These are phyloP conservation scores for Kwoniella newhampshirensis DNA, from an alignment of 768 basidiomycete genomes.

Conservation along the genomic window DNA sequence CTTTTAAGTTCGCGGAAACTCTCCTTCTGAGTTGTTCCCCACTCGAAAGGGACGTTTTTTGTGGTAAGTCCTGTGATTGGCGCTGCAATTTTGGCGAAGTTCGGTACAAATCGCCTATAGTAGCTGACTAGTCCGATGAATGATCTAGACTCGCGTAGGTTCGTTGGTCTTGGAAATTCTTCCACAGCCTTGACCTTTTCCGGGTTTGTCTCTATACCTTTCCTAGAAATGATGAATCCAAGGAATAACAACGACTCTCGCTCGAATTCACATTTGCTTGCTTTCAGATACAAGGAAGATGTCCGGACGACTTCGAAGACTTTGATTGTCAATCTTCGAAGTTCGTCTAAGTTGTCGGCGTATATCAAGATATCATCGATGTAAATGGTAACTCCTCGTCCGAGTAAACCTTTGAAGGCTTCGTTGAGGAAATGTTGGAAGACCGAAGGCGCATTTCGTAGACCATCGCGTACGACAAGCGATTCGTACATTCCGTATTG, in stretches of 20 bases:
- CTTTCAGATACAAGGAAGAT: slow-evolving; percentile 21
- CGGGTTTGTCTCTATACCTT: slow-evolving; percentile 21
- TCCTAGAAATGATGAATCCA: slow-evolving; percentile 23
- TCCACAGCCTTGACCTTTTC: slow-evolving; percentile 13
- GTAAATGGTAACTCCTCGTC: slow-evolving; percentile 21
- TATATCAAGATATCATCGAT: slow-evolving; percentile 43
- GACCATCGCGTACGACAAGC: slow-evolving; percentile 38
- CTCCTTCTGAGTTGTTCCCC: not conserved
- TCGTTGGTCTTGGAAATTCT: slow-evolving; percentile 27
- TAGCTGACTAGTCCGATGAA: slow-evolving; percentile 36
- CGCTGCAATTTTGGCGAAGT: slow-evolving; percentile 22
- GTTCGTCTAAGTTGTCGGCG: slow-evolving; percentile 20
- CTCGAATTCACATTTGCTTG: slow-evolving; percentile 36
- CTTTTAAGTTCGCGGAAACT: slow-evolving; percentile 24
- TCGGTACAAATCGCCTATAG: slow-evolving; percentile 37
- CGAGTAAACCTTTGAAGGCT: slow-evolving; percentile 26
- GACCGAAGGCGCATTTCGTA: slow-evolving; percentile 35
- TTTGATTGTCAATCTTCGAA: slow-evolving; percentile 19
- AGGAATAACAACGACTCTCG: slow-evolving; percentile 27
- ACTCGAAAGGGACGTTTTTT: slow-evolving; percentile 10
- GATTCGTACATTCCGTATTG: slow-evolving; percentile 35
- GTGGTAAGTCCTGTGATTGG: slow-evolving; percentile 17
- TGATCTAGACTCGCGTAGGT: slow-evolving; percentile 13
- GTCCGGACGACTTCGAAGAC: slow-evolving; percentile 30
- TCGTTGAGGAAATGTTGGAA: slow-evolving; percentile 41